These are phyloP conservation scores for Colletotrichum lupini DNA, from an alignment of 2,329 filamentous ascomycete genomes.

Conservation along the genomic window DNA sequence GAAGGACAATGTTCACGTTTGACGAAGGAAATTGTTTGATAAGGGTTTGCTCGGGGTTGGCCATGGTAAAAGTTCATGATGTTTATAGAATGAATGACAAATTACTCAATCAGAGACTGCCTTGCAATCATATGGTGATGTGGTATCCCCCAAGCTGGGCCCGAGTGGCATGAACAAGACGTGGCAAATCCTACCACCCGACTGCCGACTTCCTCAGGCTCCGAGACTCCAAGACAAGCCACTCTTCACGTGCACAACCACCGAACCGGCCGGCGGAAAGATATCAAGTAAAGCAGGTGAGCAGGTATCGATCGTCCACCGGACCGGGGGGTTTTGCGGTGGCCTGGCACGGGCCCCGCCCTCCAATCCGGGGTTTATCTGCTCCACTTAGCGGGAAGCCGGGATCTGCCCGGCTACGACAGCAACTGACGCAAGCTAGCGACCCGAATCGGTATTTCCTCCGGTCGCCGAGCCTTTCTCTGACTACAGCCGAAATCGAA, in stretches of 20 bases:
- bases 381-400: constrained; percentile 1
- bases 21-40: constrained; percentile 1
- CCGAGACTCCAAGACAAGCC: neutral
- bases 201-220: neutral
- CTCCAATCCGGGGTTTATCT: neutral
- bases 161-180: neutral
- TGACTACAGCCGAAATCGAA: constrained; percentile 7
- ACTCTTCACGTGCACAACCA: neutral
- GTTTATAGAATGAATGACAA: neutral
- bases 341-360: neutral
- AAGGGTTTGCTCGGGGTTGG: neutral
- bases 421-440: neutral
- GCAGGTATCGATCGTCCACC: neutral
- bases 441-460: constrained; percentile 28
- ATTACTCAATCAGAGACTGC: neutral
- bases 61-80: neutral
- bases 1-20: neutral
- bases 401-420: constrained; percentile 21
- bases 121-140: neutral
- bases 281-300: neutral
- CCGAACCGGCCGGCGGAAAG: neutral
- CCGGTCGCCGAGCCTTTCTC: constrained; percentile 7
- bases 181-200: no score
- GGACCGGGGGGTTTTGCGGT: neutral
- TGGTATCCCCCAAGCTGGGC: neutral